A percentile compares a stretch with the other conserved stretches of the same genome.
phyloP scores from a whole-genome alignment of 805 yeast genomes.

The Lipomyces mesembrius region DNA sequence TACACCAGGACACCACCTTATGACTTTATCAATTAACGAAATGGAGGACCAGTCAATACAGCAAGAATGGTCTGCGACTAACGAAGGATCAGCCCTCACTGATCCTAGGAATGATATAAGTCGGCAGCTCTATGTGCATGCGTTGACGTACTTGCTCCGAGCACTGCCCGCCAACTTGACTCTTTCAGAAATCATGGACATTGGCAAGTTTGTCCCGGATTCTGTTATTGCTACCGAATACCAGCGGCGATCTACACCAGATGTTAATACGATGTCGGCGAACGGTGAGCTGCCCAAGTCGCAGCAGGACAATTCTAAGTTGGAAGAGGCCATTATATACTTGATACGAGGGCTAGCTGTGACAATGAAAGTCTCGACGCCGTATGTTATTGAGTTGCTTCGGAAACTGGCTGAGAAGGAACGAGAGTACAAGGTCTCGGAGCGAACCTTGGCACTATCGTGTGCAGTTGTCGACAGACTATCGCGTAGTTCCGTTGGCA shows the following conservation, averaged over 20 bases:
- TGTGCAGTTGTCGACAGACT: slow-evolving; percentile 17
- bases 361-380: slow-evolving; percentile 19
- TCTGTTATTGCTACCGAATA: slow-evolving; percentile 7
- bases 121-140: slow-evolving; percentile 28
- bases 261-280: too few relatives aligned
- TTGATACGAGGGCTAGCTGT: slow-evolving; percentile 21
- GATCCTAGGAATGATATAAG: slow-evolving; percentile 5
- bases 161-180: slow-evolving; percentile 26
- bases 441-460: slow-evolving; percentile 16
- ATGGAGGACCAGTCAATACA: background rate
- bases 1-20: slow-evolving; percentile 6
- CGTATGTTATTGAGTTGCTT: slow-evolving; percentile 16
- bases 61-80: background rate
- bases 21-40: slow-evolving; percentile 2
- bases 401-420: slow-evolving; percentile 24
- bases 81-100: background rate
- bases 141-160: slow-evolving; percentile 23
- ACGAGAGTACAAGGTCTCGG: slow-evolving; percentile 23
- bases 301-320: background rate
- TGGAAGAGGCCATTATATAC: slow-evolving; percentile 21
- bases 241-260: background rate
- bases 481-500: slow-evolving; percentile 21
- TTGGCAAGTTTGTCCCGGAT: slow-evolving; percentile 18
- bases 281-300: background rate
- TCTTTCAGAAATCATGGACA: slow-evolving; percentile 15